Evolutionary conservation across 441 rosid species (phyloP).

Genomic region (Populus hybrid): DNA sequence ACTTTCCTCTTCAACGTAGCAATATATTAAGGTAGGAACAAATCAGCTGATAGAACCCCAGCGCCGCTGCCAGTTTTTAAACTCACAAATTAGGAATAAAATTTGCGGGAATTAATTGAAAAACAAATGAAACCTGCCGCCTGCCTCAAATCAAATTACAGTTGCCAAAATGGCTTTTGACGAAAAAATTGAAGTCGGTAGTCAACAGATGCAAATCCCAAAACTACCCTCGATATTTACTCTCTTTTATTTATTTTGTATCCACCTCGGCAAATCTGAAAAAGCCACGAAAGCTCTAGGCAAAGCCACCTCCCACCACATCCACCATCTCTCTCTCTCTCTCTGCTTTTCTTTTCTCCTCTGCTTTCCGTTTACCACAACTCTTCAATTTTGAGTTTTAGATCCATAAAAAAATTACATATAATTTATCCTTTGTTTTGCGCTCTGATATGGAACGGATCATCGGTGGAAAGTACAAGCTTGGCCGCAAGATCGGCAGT

Average conservation of each 20-base stretch:
- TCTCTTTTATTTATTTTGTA: neutral
- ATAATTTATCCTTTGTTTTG: no score
- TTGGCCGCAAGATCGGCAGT: slow-evolving; percentile 94
- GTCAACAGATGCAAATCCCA: slow-evolving; percentile 26
- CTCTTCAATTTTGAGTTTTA: neutral
- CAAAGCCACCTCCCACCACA: neutral
- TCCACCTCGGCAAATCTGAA: neutral
- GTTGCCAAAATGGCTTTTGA: neutral
- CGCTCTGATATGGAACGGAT: slow-evolving; percentile 60
- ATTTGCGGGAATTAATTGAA: neutral
- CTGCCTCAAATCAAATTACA: neutral
- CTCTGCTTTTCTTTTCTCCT: neutral
- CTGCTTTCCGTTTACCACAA: neutral
- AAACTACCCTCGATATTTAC: slow-evolving; percentile 23
- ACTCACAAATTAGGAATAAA: neutral
- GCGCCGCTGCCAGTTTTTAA: neutral
- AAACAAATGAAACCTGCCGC: neutral
- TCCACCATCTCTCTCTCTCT: neutral
- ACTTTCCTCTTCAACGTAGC: neutral
- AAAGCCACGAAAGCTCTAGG: neutral
- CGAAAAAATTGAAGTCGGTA: neutral
- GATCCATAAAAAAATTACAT: neutral
- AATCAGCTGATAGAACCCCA: neutral
- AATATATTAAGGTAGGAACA: neutral
- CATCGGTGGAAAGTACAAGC: slow-evolving; percentile 87